A percentile compares a stretch with the other conserved stretches of the same genome.
Evolutionary conservation across 192 early-diverging fungal species (phyloP).

Genomic region (Linnemannia schmuckeri): DNA sequence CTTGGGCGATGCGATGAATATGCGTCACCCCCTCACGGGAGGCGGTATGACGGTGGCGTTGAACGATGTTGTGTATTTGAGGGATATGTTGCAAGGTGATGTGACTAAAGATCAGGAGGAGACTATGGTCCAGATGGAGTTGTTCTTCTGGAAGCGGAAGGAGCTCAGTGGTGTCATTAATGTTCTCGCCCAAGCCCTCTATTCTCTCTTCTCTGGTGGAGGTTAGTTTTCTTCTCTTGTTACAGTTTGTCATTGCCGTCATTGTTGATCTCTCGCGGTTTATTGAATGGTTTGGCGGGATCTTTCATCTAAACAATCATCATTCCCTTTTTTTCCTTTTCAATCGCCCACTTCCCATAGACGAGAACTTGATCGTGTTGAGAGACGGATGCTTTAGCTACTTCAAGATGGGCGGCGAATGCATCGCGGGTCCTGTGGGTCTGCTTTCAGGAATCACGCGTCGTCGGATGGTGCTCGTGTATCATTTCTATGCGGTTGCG

Average conservation of each 20-base stretch:
- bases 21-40: slow-evolving; percentile 95
- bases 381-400: slow-evolving; percentile 92
- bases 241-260: not conserved
- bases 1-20: slow-evolving; percentile 96
- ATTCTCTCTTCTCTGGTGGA: slow-evolving; percentile 86
- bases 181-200: slow-evolving; percentile 93
- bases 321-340: not conserved
- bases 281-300: no score
- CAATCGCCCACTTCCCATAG: slow-evolving; percentile 35
- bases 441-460: slow-evolving; percentile 87
- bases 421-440: slow-evolving; percentile 84
- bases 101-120: slow-evolving; percentile 65
- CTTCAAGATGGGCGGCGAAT: slow-evolving; percentile 86
- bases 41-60: slow-evolving; percentile 98
- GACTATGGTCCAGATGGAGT: slow-evolving; percentile 65
- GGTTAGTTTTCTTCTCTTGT: slow-evolving; percentile 55
- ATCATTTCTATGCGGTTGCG: slow-evolving; percentile 96
- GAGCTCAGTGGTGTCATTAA: slow-evolving; percentile 85
- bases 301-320: not conserved
- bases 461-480: slow-evolving; percentile 80
- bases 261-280: not conserved
- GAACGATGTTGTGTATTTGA: slow-evolving; percentile 88
- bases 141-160: slow-evolving; percentile 83
- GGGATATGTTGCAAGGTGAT: slow-evolving; percentile 67
- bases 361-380: slow-evolving; percentile 78